These are phyloP conservation scores for Chara braunii DNA, from an alignment of 139 green algal species.

Conservation along the genomic window DNA sequence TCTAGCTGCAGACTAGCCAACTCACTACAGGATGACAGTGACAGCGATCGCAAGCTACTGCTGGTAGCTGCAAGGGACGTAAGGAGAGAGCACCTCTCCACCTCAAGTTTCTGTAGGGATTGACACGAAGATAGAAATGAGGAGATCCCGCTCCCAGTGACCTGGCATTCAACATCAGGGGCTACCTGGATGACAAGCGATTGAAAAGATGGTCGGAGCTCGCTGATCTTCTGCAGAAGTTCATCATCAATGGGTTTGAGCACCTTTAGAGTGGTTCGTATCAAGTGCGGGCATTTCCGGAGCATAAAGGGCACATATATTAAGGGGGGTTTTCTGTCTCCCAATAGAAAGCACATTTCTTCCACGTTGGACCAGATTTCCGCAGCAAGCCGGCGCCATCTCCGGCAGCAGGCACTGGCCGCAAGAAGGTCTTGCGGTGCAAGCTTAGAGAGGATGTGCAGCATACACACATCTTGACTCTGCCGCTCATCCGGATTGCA, in stretches of 20 bases:
- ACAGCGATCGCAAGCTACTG: constrained; percentile 8
- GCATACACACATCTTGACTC: constrained; percentile 28
- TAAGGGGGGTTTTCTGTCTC: not conserved
- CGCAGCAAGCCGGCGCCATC: constrained; percentile 12
- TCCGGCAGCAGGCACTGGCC: constrained; percentile 10
- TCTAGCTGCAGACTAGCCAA: not conserved
- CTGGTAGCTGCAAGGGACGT: too few species aligned
- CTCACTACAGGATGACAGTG: constrained; percentile 6
- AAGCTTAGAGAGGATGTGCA: constrained; percentile 29
- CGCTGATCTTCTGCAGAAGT: not conserved
- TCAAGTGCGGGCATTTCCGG: not conserved
- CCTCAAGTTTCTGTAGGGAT: too few species aligned
- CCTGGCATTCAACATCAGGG: not conserved
- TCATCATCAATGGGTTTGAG: not conserved
- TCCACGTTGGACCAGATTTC: constrained; percentile 23
- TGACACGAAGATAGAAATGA: too few species aligned
- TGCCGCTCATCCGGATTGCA: too few species aligned
- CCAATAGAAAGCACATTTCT: not conserved
- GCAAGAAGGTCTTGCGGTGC: constrained; percentile 7
- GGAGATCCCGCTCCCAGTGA: not conserved
- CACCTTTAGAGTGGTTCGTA: constrained; percentile 3
- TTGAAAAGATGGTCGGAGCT: not conserved
- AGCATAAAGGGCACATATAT: constrained; percentile 12
- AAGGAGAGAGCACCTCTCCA: too few species aligned
- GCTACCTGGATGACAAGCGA: constrained; percentile 2